phyloP scores from a whole-genome alignment of 2,329 filamentous ascomycete species.

The Lasiodiplodia gonubiensis region DNA sequence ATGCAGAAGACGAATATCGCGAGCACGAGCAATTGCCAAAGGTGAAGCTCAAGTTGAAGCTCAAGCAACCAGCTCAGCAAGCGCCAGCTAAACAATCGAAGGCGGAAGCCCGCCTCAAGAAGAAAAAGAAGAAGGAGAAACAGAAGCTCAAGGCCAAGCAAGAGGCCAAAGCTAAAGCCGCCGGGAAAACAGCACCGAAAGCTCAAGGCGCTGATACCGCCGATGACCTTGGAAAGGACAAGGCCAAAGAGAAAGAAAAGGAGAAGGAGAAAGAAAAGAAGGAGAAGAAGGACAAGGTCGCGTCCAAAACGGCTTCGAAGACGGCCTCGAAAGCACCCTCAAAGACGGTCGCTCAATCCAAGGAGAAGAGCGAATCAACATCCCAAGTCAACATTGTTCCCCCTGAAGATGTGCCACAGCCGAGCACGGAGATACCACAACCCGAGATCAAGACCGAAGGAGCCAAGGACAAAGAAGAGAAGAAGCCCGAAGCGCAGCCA shows the following conservation, averaged over 20 bases:
- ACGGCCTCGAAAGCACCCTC: slow-evolving; percentile 29
- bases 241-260: slow-evolving; percentile 31
- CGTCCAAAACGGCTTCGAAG: slow-evolving; percentile 42
- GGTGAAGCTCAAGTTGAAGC: slow-evolving; percentile 38
- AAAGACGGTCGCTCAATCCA: slow-evolving; percentile 35
- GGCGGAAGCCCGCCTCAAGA: slow-evolving; percentile 18
- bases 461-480: slow-evolving; percentile 24
- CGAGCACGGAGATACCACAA: slow-evolving; percentile 24
- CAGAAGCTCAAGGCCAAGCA: slow-evolving; percentile 31
- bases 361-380: slow-evolving; percentile 28
- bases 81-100: slow-evolving; percentile 21
- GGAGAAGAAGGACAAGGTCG: slow-evolving; percentile 38
- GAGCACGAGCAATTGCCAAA: slow-evolving; percentile 34
- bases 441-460: slow-evolving; percentile 30
- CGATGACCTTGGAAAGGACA: slow-evolving; percentile 8
- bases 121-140: slow-evolving; percentile 26
- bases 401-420: slow-evolving; percentile 26
- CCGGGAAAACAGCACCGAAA: slow-evolving; percentile 28
- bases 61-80: slow-evolving; percentile 29
- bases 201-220: background rate
- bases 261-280: slow-evolving; percentile 39
- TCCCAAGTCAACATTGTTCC: slow-evolving; percentile 26
- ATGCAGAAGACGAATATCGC: slow-evolving; percentile 49
- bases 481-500: slow-evolving; percentile 15
- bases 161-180: slow-evolving; percentile 28